Conservation (phyloP, 345 rosid genomes). For the Alliaria petiolata region DNA sequence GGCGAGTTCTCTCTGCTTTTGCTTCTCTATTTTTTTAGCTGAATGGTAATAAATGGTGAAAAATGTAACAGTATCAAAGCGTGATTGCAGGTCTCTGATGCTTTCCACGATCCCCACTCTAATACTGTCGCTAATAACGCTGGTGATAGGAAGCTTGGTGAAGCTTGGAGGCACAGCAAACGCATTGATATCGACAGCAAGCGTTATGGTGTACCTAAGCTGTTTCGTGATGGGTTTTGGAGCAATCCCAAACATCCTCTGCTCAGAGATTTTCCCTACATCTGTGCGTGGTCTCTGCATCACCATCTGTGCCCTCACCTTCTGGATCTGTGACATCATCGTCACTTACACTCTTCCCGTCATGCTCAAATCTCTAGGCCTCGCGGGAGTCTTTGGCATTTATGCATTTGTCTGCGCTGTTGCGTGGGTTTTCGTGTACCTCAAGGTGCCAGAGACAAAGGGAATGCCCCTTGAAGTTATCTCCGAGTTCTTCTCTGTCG, state of each 20-base stretch:
- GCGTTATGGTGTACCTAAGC: slow-evolving; percentile 72
- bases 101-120: slow-evolving; percentile 75
- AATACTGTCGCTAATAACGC: slow-evolving; percentile 49
- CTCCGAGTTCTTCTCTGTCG: slow-evolving; percentile 83
- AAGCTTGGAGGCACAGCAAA: slow-evolving; percentile 41
- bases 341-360: slow-evolving; percentile 81
- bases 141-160: slow-evolving; percentile 48
- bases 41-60: background rate
- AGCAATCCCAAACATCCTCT: slow-evolving; percentile 80
- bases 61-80: background rate
- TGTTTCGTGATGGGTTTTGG: slow-evolving; percentile 76
- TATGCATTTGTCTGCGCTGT: slow-evolving; percentile 63
- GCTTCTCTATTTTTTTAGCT: background rate
- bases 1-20: slow-evolving; percentile 39
- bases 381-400: slow-evolving; percentile 61
- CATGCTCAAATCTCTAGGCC: slow-evolving; percentile 63
- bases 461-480: slow-evolving; percentile 97
- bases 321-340: slow-evolving; percentile 78
- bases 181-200: slow-evolving; percentile 56
- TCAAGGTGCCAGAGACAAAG: slow-evolving; percentile 88
- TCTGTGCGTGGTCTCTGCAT: slow-evolving; percentile 90
- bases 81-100: slow-evolving; percentile 55
- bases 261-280: slow-evolving; percentile 95
- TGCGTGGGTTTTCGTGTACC: slow-evolving; percentile 74
- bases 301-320: slow-evolving; percentile 66